Base-by-base conservation (phyloP, 331 rosid species). In the Arachis monticola region DNA sequence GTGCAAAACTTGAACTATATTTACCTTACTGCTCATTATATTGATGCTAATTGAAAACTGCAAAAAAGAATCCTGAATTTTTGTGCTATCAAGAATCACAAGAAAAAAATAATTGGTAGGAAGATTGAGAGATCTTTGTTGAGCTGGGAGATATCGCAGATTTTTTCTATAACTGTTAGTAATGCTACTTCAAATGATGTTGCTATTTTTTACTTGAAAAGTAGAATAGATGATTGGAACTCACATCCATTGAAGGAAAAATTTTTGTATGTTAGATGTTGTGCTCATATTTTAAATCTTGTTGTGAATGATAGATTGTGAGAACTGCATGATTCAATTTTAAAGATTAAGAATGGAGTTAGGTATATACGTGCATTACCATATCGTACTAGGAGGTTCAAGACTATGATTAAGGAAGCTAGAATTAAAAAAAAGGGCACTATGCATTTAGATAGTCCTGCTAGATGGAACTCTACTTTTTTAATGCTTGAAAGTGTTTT, bases 241-340 rank as follows among this genome's bases (percentile, higher is more conserved):
- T 41, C 8, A 22, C 53, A 44, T 64, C 69, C 69, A 42, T 64
- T 44, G 32, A 64, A 64, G 44, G 38, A 13, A 0, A n/a, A 42
- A 8, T 8, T 6, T 14, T n/a, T 70, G 52, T 46, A 71, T 59
- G 66, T 69, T 51, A 69, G 62, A 7, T 69, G 62, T 69, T 69
- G 62, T 69, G 50, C 35, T 32, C 48, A 32, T 35, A 69, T 69
- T n/a, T 35, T 32, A 32, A 69, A 69, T 69, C 45, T 52, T 30
- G 7, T 51, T 32, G 32, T 69, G 0, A 4, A 7, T 2, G 50
- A n/a, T 69, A 50, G 74, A 6, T 13, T 53, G 6, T 51, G 53
- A 31, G 47, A 48, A 5, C 7, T 70, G 40, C 5, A 53, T 40
- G 17, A 0, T 8, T 69, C 48, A 2, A 13, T 69, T 35, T 0